A percentile compares a stretch with the other conserved stretches of the same genome.
These are phyloP conservation scores for Amesomyces nigricolor DNA, from an alignment of 2,329 filamentous ascomycete genomes.

Conservation along the genomic window DNA sequence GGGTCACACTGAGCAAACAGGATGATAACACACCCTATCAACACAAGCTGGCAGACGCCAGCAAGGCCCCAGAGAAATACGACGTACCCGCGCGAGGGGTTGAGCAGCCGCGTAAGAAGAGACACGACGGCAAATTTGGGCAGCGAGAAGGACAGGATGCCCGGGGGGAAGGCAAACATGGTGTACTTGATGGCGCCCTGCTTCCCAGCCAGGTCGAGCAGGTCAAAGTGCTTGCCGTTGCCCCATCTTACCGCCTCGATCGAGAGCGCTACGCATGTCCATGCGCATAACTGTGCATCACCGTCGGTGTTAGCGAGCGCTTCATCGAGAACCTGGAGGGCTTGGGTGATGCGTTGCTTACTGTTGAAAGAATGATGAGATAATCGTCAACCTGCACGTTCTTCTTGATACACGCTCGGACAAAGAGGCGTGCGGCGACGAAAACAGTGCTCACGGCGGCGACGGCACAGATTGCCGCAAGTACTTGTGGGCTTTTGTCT, in stretches of 20 bases:
- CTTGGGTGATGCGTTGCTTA: neutral
- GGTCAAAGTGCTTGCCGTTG: slow-evolving; percentile 35
- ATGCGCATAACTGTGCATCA: slow-evolving; percentile 29
- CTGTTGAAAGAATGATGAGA: neutral
- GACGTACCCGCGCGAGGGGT: slow-evolving; percentile 25
- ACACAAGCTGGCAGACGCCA: slow-evolving; percentile 28
- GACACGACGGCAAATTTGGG: slow-evolving; percentile 40
- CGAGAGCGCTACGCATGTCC: slow-evolving; percentile 32
- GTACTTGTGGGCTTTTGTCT: slow-evolving; percentile 32
- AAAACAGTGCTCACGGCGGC: slow-evolving; percentile 30
- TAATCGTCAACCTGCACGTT: slow-evolving; percentile 35
- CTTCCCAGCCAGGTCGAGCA: slow-evolving; percentile 29
- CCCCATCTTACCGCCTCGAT: slow-evolving; percentile 33
- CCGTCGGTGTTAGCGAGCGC: neutral
- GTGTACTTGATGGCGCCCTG: slow-evolving; percentile 31
- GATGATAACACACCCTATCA: slow-evolving; percentile 35
- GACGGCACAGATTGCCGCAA: slow-evolving; percentile 31
- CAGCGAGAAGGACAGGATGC: slow-evolving; percentile 36
- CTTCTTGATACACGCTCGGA: slow-evolving; percentile 29
- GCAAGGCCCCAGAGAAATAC: slow-evolving; percentile 33
- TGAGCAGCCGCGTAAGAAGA: slow-evolving; percentile 36
- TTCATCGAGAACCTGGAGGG: neutral
- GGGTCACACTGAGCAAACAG: slow-evolving; percentile 41
- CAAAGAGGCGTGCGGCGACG: slow-evolving; percentile 32
- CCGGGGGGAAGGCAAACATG: slow-evolving; percentile 34